Evolutionary conservation across 2,329 filamentous ascomycete genomes (phyloP), one percentile per base, ranked within the genome.

Genomic region (Exserohilum turcica): DNA sequence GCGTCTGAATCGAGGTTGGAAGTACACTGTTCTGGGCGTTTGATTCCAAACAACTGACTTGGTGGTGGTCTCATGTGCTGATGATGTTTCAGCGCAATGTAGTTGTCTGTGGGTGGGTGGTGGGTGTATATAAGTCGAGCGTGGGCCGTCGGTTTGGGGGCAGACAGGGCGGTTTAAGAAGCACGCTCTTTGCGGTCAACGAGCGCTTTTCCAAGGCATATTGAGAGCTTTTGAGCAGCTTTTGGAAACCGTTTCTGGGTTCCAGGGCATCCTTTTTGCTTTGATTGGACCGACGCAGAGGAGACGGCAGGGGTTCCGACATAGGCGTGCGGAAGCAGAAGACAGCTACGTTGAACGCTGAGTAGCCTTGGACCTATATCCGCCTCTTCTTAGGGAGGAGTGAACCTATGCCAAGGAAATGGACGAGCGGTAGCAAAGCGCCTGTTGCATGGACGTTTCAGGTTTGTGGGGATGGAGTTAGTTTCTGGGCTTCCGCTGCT

Each of bases 181-280:
- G 13, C 16, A 9, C 21, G 7, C 42, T 35, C 13, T 15, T 35
- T 4, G 13, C 42, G 16, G 4, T 6, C 3, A 15, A 18, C 19
- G 15, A 21, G 9, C 29, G n/a, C 42, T 44, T 15, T 7, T 7
- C 24, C 12, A n/a, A 15, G 24, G 24, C 21, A 12, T 40, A 28
- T 24, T 44, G 42, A 44, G 42, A 35, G 19, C 18, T 35, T 44
- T 44, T 44, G 42, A 44, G 42, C 21, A 27, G 29, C 8, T 44
- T 44, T 35, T 13, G 16, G n/a, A 5, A 16, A 3, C 15, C 3
- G 12, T 6, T 10, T 19, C 13, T 27, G 42, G 15, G 24, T 12
- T 4, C 8, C 24, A 3, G 38, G 31, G 42, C 8, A 7, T 18
- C n/a, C n/a, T 5, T 12, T 31, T 13, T 31, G 29, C 19, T n/a